phyloP scores from a whole-genome alignment of 1,284 basidiomycete species.

The Sporisorium exsertum region DNA sequence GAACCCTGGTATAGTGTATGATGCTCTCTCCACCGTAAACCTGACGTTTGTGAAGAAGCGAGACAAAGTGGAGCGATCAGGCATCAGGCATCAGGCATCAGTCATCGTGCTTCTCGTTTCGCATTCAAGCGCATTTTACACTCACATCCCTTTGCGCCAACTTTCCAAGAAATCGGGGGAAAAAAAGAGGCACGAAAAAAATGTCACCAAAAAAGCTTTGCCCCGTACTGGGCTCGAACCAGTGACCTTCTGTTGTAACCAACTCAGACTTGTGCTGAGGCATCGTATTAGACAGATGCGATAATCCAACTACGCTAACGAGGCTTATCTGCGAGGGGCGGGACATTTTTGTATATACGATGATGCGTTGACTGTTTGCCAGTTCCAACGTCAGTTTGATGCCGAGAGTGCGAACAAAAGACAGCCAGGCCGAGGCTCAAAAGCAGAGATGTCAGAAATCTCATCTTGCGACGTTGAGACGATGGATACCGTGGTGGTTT shows the following conservation, averaged over 20 bases:
- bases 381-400: too few relatives aligned
- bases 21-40: background rate
- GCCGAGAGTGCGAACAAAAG: too few relatives aligned
- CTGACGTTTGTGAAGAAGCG: background rate
- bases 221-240: slow-evolving; percentile 57
- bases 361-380: too few relatives aligned
- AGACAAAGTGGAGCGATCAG: slow-evolving; percentile 10
- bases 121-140: background rate
- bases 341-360: too few relatives aligned
- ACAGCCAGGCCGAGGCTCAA: too few relatives aligned
- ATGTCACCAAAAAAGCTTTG: slow-evolving; percentile 19
- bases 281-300: slow-evolving; percentile 52
- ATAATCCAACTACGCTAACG: slow-evolving; percentile 56
- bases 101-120: background rate
- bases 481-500: too few relatives aligned
- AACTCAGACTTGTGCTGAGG: slow-evolving; percentile 33
- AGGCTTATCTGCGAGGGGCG: slow-evolving; percentile 16
- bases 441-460: too few relatives aligned
- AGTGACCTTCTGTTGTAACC: slow-evolving; percentile 52
- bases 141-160: slow-evolving; percentile 7
- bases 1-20: background rate
- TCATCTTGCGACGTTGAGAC: too few relatives aligned
- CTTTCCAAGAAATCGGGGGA: background rate
- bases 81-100: slow-evolving; percentile 11
- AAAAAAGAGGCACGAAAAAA: background rate